A percentile compares a stretch with the other conserved stretches of the same genome.
These are phyloP conservation scores for Annulohypoxylon truncatum DNA, from an alignment of 2,329 filamentous ascomycete species.

Conservation along the genomic window DNA sequence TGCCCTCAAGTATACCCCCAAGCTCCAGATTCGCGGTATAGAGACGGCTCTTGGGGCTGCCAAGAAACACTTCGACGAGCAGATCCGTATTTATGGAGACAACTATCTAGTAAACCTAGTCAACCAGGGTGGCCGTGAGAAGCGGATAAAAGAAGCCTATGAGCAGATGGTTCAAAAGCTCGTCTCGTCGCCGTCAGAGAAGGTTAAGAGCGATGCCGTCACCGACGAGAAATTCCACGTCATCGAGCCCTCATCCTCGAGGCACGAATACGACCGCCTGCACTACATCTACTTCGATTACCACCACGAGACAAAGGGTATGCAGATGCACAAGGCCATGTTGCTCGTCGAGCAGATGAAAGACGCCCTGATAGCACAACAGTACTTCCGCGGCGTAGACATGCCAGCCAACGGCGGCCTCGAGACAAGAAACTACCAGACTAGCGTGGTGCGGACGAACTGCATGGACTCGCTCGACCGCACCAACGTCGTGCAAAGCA, in stretches of 20 bases:
- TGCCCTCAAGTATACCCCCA: conserved; percentile 89
- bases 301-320: conserved; percentile 95
- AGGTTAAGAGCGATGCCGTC: conserved; percentile 70
- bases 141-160: conserved; percentile 90
- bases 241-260: conserved; percentile 71
- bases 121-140: conserved; percentile 93
- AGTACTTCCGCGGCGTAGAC: conserved; percentile 93
- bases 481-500: conserved; percentile 97
- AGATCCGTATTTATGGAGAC: conserved; percentile 92
- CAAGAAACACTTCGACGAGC: conserved; percentile 89
- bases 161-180: conserved; percentile 87
- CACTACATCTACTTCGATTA: conserved; percentile 99
- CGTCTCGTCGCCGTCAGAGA: conserved; percentile 75
- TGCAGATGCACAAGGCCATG: conserved; percentile 92
- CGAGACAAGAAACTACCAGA: conserved; percentile 84
- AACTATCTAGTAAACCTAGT: conserved; percentile 98
- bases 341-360: conserved; percentile 85
- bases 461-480: conserved; percentile 99
- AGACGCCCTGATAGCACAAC: conserved; percentile 79
- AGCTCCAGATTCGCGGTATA: conserved; percentile 85
- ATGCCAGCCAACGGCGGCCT: conserved; percentile 81
- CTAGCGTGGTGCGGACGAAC: conserved; percentile 93
- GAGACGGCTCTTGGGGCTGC: conserved; percentile 84
- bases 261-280: conserved; percentile 78
- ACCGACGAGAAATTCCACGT: conserved; percentile 85